Conservation (phyloP, 805 yeast species). For the Kluyveromyces nonfermentans region DNA sequence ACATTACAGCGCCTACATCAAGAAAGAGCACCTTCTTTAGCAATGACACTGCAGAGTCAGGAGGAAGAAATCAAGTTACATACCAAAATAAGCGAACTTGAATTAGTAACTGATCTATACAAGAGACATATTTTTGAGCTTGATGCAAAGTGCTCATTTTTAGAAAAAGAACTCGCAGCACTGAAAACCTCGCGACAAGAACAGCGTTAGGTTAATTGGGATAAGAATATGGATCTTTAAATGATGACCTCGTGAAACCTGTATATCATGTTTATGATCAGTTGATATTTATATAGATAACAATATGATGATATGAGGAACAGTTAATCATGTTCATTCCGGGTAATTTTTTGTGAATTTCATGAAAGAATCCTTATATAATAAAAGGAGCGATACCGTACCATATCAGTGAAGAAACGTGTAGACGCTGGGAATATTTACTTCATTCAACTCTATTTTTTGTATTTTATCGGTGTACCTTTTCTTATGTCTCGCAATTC, state of each 20-base stretch:
- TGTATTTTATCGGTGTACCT: no score
- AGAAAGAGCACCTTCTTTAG: constrained; percentile 5
- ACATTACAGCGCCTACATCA: not conserved
- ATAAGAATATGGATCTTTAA: not conserved
- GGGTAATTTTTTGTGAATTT: not conserved
- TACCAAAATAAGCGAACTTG: constrained; percentile 80
- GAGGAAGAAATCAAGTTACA: constrained; percentile 39
- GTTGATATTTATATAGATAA: not conserved
- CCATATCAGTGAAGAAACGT: no score
- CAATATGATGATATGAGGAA: not conserved
- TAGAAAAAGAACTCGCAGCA: constrained; percentile 13
- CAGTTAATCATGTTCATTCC: not conserved
- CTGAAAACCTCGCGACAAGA: not conserved
- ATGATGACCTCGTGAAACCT: not conserved
- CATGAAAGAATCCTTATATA: not conserved
- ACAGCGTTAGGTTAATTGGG: not conserved
- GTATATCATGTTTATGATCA: not conserved
- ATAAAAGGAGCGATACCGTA: no score
- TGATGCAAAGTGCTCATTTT: constrained; percentile 35
- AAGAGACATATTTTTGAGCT: constrained; percentile 74
- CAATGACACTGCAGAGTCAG: constrained; percentile 16
- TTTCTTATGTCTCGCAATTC: constrained; percentile 27
- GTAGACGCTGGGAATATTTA: no score
- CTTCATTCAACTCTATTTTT: no score
- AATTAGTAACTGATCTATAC: constrained; percentile 81